Evolutionary conservation across 2,329 filamentous ascomycete species (phyloP), one percentile per base, ranked within the genome.

Genomic region (Mycogone perniciosa): DNA sequence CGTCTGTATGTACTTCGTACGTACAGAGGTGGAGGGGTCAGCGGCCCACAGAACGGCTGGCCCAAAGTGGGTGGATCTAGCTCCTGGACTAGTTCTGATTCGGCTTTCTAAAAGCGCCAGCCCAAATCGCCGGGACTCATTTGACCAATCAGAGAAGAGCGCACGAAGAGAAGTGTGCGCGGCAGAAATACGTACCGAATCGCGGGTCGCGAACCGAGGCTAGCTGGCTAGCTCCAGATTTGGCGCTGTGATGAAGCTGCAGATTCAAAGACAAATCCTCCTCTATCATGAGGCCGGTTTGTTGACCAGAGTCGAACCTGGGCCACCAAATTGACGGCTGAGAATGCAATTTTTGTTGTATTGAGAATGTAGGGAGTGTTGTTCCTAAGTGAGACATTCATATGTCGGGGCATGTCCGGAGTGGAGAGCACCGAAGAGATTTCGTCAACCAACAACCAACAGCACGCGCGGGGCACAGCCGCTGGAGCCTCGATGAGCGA

Each of bases 71-170:
- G 62, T 61, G 62, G 62, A 51, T 54, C 57, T 26, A 38, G n/a
- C 30, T 30, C 47, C 45, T 43, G 41, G 41, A 11, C 54, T 55
- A 53, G 56, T 58, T 64, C 62, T 62, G 63, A 60, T 54, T 63
- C 44, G 41, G 50, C 48, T n/a, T n/a, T 20, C 20, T 20, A 59
- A 59, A 62, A 58, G 60, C 63, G 62, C 64, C 63, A 57, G 59
- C 65, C 64, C 62, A 67, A 57, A 67, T 64, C 63, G 59, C 60
- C 60, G 64, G 63, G 57, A 54, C 54, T 27, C 33, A 39, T 20
- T 27, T 35, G 51, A 46, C 56, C 56, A 57, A 50, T 57, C 46
- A 55, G 52, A 37, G 29, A 31, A 13, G 29, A 46, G 44, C 31
- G 37, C 33, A 41, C 27, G 46, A 27, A 29, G 11, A 26, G 48